Base-by-base conservation (phyloP, 139 green algal species). In the Chlorella vulgaris region DNA sequence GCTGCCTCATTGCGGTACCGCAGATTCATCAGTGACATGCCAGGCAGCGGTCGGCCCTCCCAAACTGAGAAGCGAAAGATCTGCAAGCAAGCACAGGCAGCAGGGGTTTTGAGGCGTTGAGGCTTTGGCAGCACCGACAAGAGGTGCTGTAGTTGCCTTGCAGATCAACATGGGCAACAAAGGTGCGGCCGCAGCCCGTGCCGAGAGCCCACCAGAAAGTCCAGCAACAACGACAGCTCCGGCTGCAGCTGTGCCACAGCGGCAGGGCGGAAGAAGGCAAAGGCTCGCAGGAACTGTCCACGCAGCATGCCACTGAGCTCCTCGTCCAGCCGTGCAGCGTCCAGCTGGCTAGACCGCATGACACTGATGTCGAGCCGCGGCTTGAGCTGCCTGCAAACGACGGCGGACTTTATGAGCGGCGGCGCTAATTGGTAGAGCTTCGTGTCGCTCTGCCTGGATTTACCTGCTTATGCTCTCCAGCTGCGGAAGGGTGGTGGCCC, bases 11-110 rank as follows among this genome's bases (percentile, higher is more conserved):
- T 78, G 1, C 94, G 83, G 79, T 93, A 97, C 1, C 94, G 81
- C 76, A 98, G 83, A 82, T 98, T 98, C 90, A 98, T 95, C 22
- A 98, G 88, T 28, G 90, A 83, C 40, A 86, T 94, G 79, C 94
- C 94, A 1, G 94, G 94, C 2, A 93, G 92, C 19, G 94, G 91
- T 15, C 78, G 67, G 69, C 88, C 89, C n/a, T 55, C 38, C 89
- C 86, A 90, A 18, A 96, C 81, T 2, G 91, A 92, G 43, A 91
- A 85, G 7, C 69, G 69, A 66, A 93, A 97, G 35, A 97, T 86
- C 88, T 94, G 88, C 51, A 80, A 21, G 73, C 33, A 4, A 5
- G 2, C 4, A 21, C 15, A 65, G 55, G 8, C 55, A 65, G 55
- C 55, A 15, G 47, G 47, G 15, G 10, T 10, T 15, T 15, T 55